Conservation (phyloP, 805 yeast genomes). For the Yamadazyma takamatsuzukensis region DNA sequence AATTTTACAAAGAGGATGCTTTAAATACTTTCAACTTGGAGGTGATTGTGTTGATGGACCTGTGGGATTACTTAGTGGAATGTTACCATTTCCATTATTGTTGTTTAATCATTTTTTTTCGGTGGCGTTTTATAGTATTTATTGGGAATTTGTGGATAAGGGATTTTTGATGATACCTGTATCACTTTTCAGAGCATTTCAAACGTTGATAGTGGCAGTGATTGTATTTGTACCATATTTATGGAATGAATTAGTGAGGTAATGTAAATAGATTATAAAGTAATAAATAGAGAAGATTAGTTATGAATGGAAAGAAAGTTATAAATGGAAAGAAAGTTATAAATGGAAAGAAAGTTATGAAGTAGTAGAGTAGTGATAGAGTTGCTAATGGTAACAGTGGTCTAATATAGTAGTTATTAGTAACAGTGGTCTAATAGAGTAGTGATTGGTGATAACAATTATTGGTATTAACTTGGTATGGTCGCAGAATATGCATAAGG, state of each 20-base stretch:
- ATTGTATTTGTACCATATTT: conserved; percentile 78
- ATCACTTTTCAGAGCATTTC: conserved; percentile 66
- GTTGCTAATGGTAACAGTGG: too few relatives aligned
- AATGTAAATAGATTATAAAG: background rate
- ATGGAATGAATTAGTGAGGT: conserved; percentile 41
- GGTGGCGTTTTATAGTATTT: conserved; percentile 84
- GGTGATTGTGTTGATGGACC: conserved; percentile 80
- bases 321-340: background rate
- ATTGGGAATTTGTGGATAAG: conserved; percentile 58
- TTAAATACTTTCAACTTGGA: conserved; percentile 78
- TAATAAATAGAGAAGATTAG: too few relatives aligned
- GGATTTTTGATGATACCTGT: conserved; percentile 68
- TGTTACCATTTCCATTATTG: conserved; percentile 68
- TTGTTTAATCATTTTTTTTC: conserved; percentile 84
- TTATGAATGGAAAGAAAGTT: background rate
- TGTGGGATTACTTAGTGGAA: conserved; percentile 77
- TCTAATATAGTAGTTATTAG: too few relatives aligned
- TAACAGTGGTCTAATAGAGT: too few relatives aligned
- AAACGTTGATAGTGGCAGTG: conserved; percentile 69
- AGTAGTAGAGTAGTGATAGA: too few relatives aligned
- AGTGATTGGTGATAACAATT: too few relatives aligned
- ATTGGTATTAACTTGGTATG: background rate
- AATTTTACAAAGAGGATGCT: conserved; percentile 84
- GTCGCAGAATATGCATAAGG: too few relatives aligned
- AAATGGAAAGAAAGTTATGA: too few relatives aligned